Evolutionary conservation across 2,329 filamentous ascomycete species (phyloP).

Genomic region (Aspergillus awamori): DNA sequence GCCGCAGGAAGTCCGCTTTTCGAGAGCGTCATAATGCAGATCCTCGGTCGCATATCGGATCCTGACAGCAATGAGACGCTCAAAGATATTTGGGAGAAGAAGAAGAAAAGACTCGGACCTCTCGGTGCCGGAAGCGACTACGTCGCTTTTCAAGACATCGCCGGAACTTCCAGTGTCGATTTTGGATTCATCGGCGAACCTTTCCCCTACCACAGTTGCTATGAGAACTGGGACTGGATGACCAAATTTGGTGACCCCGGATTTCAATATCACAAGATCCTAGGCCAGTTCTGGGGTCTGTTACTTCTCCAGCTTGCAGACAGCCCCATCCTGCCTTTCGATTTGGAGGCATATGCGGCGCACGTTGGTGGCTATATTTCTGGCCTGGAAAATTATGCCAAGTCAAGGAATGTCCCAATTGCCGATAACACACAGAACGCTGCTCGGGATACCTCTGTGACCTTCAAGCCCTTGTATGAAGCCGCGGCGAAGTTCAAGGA

Average conservation of each 20-base stretch:
- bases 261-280: slow-evolving; percentile 76
- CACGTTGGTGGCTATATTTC: slow-evolving; percentile 67
- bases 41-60: slow-evolving; percentile 74
- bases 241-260: slow-evolving; percentile 75
- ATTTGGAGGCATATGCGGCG: slow-evolving; percentile 72
- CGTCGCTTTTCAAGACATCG: slow-evolving; percentile 87
- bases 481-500: slow-evolving; percentile 64
- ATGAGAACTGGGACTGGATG: slow-evolving; percentile 90
- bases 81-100: slow-evolving; percentile 71
- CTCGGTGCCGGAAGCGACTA: slow-evolving; percentile 80
- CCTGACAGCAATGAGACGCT: slow-evolving; percentile 72
- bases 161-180: slow-evolving; percentile 84
- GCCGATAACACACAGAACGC: slow-evolving; percentile 11
- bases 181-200: slow-evolving; percentile 71
- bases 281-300: slow-evolving; percentile 78
- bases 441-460: slow-evolving; percentile 42
- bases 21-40: slow-evolving; percentile 68
- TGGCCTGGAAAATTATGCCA: slow-evolving; percentile 67
- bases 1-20: slow-evolving; percentile 83
- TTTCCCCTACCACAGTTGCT: slow-evolving; percentile 78
- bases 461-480: slow-evolving; percentile 62
- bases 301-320: slow-evolving; percentile 86
- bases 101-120: slow-evolving; percentile 62
- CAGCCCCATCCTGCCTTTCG: slow-evolving; percentile 78
- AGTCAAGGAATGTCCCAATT: slow-evolving; percentile 53